Conservation (phyloP, 2,329 filamentous ascomycete genomes). For the Diaporthe australafricana region DNA sequence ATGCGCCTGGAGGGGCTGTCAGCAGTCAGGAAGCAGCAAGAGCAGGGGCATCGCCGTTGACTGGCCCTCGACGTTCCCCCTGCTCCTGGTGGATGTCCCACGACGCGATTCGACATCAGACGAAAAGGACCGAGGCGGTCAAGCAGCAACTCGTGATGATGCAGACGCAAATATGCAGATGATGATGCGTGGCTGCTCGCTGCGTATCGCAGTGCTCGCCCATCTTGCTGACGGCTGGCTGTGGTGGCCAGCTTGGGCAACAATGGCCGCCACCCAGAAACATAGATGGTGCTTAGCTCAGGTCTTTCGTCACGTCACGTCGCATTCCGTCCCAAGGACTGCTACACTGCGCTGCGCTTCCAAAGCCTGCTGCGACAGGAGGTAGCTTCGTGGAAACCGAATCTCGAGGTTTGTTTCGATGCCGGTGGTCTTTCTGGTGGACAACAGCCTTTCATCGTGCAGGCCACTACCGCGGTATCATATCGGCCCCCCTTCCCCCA, state of each 20-base stretch:
- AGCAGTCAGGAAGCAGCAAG: conserved; percentile 1
- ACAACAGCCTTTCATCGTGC: conserved; percentile 19
- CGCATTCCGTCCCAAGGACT: conserved; percentile 17
- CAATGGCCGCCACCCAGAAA: background rate
- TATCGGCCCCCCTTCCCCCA: background rate
- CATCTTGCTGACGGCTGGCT: background rate
- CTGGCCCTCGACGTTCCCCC: conserved; percentile 21
- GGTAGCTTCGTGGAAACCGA: conserved; percentile 21
- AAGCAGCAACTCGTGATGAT: conserved; percentile 26
- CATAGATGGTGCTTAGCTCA: background rate
- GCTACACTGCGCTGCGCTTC: conserved; percentile 16
- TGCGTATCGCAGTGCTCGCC: background rate
- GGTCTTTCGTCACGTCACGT: conserved; percentile 1
- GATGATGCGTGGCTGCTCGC: background rate
- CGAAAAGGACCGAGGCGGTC: conserved; percentile 23
- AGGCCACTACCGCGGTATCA: conserved; percentile 17
- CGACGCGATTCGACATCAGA: conserved; percentile 30
- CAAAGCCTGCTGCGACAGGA: background rate
- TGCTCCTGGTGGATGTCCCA: conserved; percentile 24
- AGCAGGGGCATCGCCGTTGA: conserved; percentile 20
- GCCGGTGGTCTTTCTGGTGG: background rate
- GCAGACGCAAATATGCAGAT: no score
- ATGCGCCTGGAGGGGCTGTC: background rate
- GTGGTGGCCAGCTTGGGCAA: background rate
- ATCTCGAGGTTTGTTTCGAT: conserved; percentile 9